These are phyloP conservation scores for Blepharisma undulans DNA, from an alignment of 169 alveolate species.

Conservation along the genomic window DNA sequence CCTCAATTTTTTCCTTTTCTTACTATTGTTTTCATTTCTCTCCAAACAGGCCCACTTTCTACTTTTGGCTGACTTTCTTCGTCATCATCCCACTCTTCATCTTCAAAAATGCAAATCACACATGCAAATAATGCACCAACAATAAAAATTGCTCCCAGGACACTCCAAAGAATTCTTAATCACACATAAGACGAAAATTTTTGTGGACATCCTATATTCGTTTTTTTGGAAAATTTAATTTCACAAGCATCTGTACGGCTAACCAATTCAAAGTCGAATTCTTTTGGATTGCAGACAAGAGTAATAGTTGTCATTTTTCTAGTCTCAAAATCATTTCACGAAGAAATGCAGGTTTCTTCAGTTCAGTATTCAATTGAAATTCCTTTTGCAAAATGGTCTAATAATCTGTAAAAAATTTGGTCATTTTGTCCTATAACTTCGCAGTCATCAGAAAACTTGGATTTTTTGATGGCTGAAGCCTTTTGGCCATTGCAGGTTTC, in stretches of 20 bases:
- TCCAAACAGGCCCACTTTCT: background rate
- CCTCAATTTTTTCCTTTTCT: background rate
- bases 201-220: background rate
- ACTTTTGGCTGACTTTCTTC: too few species aligned
- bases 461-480: background rate
- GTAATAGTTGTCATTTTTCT: background rate
- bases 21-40: background rate
- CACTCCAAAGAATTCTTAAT: background rate
- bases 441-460: slow-evolving; percentile 13
- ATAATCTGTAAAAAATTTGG: background rate
- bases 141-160: background rate
- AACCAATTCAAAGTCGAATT: background rate
- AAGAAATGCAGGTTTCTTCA: background rate
- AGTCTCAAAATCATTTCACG: background rate
- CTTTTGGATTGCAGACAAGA: background rate
- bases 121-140: background rate
- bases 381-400: background rate
- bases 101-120: background rate
- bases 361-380: background rate
- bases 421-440: slow-evolving; percentile 13
- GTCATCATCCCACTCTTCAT: background rate
- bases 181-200: background rate
- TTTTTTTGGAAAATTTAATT: background rate
- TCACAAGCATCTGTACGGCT: background rate
- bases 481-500: slow-evolving; percentile 25